These are phyloP conservation scores for Raphidocelis subcapitata DNA, from an alignment of 139 green algal genomes.

Conservation along the genomic window DNA sequence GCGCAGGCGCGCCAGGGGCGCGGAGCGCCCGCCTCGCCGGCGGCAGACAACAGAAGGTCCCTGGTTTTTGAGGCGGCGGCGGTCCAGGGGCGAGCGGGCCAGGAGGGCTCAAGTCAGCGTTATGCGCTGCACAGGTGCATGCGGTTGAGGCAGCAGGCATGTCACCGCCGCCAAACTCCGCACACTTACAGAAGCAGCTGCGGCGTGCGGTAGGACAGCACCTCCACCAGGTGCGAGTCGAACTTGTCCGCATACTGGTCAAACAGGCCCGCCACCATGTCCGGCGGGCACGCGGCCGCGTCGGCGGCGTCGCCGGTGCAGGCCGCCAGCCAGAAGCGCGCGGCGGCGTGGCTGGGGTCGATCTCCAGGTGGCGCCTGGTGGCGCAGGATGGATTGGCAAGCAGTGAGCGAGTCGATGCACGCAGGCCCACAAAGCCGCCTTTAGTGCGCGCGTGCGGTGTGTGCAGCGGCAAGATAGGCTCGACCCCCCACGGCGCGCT, in stretches of 20 bases:
- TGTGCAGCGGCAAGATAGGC: not conserved
- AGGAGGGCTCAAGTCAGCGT: not conserved
- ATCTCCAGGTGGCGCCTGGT: conserved; percentile 43
- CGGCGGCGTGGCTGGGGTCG: conserved; percentile 30
- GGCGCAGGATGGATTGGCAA: not conserved
- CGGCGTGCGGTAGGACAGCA: conserved; percentile 43
- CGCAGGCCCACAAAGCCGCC: conserved; percentile 1
- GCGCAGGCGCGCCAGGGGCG: conserved; percentile 29
- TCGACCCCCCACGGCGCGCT: not conserved
- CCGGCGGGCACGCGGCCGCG: conserved; percentile 13
- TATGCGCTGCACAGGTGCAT: not conserved
- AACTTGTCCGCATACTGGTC: conserved; percentile 55
- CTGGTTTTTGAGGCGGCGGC: conserved; percentile 3
- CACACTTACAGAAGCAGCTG: conserved; percentile 34
- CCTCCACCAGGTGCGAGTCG: conserved; percentile 49
- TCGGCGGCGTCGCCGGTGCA: conserved; percentile 25
- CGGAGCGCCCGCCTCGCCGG: not conserved
- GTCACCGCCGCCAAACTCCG: not conserved
- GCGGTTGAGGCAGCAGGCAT: not conserved
- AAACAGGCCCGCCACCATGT: conserved; percentile 50
- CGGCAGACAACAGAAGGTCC: not conserved
- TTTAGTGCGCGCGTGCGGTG: too few relatives aligned
- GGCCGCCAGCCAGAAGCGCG: conserved; percentile 50
- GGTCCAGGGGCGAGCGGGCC: not conserved
- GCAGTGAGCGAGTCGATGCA: not conserved